phyloP scores from a whole-genome alignment of 2,329 filamentous ascomycete genomes.

The Pseudogymnoascus sp. region DNA sequence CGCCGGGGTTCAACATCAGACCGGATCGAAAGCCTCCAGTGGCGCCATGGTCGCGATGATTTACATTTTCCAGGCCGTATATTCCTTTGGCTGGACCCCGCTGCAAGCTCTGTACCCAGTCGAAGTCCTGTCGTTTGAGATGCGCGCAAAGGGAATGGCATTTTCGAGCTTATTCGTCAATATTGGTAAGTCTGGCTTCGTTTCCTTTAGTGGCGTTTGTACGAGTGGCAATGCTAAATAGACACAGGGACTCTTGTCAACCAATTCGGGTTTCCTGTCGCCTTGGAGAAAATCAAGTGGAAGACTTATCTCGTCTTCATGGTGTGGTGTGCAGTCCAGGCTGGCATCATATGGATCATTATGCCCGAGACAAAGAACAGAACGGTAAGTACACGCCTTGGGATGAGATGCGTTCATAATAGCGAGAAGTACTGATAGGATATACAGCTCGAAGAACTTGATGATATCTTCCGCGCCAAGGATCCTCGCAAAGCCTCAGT shows the following conservation, averaged over 20 bases:
- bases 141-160: conserved; percentile 48
- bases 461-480: conserved; percentile 39
- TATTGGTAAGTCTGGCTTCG: conserved; percentile 29
- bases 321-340: conserved; percentile 36
- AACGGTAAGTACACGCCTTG: conserved; percentile 22
- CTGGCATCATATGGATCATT: conserved; percentile 39
- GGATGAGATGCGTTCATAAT: not conserved
- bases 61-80: conserved; percentile 46
- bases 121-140: conserved; percentile 45
- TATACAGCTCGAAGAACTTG: conserved; percentile 41
- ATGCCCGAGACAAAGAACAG: conserved; percentile 43
- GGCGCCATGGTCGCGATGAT: conserved; percentile 20
- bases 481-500: conserved; percentile 39
- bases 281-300: conserved; percentile 43
- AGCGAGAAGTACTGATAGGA: not conserved
- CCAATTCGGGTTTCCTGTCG: conserved; percentile 39
- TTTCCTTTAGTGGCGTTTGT: not conserved
- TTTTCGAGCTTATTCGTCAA: conserved; percentile 39
- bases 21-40: conserved; percentile 25
- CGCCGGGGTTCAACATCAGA: conserved; percentile 31
- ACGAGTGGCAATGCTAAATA: not conserved
- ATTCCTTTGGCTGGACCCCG: conserved; percentile 39
- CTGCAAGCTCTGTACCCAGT: conserved; percentile 43
- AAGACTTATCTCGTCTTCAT: conserved; percentile 46
- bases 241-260: conserved; percentile 33